A percentile compares a stretch with the other conserved stretches of the same genome.
Evolutionary conservation across 352 stramenopile genomes (phyloP).

Genomic region (Globisporangium nagaii): DNA sequence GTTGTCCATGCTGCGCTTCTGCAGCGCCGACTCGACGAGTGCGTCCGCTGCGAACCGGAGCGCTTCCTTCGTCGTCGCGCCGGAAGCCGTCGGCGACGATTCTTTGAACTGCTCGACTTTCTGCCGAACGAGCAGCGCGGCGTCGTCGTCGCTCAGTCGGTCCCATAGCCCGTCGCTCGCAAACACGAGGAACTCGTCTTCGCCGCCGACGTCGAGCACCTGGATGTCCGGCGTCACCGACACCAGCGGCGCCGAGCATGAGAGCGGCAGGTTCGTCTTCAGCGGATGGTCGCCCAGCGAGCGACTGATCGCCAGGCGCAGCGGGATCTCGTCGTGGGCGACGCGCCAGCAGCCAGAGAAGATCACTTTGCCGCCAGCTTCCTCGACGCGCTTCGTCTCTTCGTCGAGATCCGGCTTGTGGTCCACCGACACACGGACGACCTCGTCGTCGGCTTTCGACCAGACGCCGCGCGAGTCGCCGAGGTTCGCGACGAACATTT

Average conservation of each 20-base stretch:
- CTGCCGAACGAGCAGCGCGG: conserved; percentile 43
- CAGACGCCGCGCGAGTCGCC: conserved; percentile 71
- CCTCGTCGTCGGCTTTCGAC: conserved; percentile 28
- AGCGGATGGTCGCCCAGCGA: conserved; percentile 77
- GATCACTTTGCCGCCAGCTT: conserved; percentile 70
- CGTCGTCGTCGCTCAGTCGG: conserved; percentile 63
- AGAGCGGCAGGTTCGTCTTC: conserved; percentile 55
- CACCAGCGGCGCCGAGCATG: conserved; percentile 58
- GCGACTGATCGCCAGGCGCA: conserved; percentile 72
- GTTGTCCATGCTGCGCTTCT: conserved; percentile 78
- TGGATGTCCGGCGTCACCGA: conserved; percentile 68
- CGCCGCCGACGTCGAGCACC: conserved; percentile 51
- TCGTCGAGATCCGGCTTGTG: conserved; percentile 70
- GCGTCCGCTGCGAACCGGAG: conserved; percentile 54
- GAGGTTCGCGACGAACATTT: conserved; percentile 75
- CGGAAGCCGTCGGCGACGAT: conserved; percentile 1
- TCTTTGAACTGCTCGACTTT: conserved; percentile 46
- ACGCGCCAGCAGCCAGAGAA: conserved; percentile 82
- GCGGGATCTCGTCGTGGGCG: conserved; percentile 61
- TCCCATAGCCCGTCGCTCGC: conserved; percentile 79
- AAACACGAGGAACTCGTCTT: conserved; percentile 61
- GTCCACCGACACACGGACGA: conserved; percentile 64
- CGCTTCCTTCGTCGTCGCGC: conserved; percentile 35
- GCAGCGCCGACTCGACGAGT: conserved; percentile 59
- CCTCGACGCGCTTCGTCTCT: conserved; percentile 53